A percentile compares a stretch with the other conserved stretches of the same genome.
phyloP scores from a whole-genome alignment of 108 stramenopile genomes.

The Asterionellopsis glacialis region DNA sequence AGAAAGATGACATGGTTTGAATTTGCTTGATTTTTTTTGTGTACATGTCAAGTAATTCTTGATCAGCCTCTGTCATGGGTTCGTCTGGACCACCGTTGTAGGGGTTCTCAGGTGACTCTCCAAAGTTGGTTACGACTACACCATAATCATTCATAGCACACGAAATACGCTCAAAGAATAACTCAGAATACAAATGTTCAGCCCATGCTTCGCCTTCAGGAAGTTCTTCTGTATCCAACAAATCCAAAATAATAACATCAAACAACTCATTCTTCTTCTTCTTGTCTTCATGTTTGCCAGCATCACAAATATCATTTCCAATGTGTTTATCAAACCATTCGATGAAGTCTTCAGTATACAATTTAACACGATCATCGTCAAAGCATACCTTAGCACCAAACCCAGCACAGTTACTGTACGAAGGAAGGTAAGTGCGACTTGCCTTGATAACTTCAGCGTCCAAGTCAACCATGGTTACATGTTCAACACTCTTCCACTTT shows the following conservation, averaged over 20 bases:
- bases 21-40: neutral
- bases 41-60: constrained; percentile 1
- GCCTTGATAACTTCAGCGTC: constrained; percentile 44
- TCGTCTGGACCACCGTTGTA: no score
- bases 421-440: constrained; percentile 27
- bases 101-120: constrained; percentile 14
- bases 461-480: constrained; percentile 45
- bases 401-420: constrained; percentile 52
- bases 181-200: constrained; percentile 30
- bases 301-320: neutral
- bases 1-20: neutral
- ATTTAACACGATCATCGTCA: constrained; percentile 39
- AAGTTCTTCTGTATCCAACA: constrained; percentile 27
- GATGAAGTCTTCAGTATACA: constrained; percentile 46
- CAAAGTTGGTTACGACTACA: constrained; percentile 39
- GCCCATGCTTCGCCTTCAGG: constrained; percentile 33
- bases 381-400: constrained; percentile 43
- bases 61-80: neutral
- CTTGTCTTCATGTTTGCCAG: neutral
- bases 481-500: constrained; percentile 82
- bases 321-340: constrained; percentile 43
- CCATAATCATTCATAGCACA: constrained; percentile 24
- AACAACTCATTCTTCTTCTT: constrained; percentile 12
- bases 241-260: constrained; percentile 55
- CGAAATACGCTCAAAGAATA: constrained; percentile 8